Evolutionary conservation across 1,284 basidiomycete genomes (phyloP).

Genomic region (Earliella scabrosa): DNA sequence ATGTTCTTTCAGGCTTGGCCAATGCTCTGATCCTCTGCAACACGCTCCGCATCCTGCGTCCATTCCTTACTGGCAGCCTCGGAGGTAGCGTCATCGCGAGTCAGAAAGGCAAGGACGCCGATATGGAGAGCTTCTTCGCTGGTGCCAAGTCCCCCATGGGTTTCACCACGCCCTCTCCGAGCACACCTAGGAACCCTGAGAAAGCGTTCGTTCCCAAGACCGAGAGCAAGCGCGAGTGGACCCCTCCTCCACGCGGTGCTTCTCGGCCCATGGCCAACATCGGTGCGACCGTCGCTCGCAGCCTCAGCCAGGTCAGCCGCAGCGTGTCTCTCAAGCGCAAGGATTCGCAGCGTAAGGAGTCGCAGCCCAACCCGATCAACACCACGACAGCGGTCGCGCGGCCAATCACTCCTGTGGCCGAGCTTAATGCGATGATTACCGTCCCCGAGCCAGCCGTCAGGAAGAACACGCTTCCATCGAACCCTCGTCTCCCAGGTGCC

Average conservation of each 20-base stretch:
- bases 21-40: slow-evolving; percentile 70
- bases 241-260: slow-evolving; percentile 18
- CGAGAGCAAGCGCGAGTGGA: slow-evolving; percentile 23
- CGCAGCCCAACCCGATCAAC: slow-evolving; percentile 8
- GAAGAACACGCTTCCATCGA: slow-evolving; percentile 21
- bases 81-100: background rate
- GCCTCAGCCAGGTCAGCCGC: slow-evolving; percentile 17
- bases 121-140: slow-evolving; percentile 37
- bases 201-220: slow-evolving; percentile 24
- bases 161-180: slow-evolving; percentile 23
- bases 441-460: slow-evolving; percentile 27
- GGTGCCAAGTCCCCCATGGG: slow-evolving; percentile 31
- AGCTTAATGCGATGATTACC: slow-evolving; percentile 37
- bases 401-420: slow-evolving; percentile 40
- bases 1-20: slow-evolving; percentile 49
- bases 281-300: slow-evolving; percentile 14
- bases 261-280: slow-evolving; percentile 13
- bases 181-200: slow-evolving; percentile 22
- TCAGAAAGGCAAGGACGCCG: slow-evolving; percentile 14
- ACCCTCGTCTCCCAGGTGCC: slow-evolving; percentile 10
- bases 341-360: slow-evolving; percentile 3
- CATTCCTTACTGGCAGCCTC: slow-evolving; percentile 42
- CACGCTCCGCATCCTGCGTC: slow-evolving; percentile 66
- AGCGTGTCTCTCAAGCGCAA: slow-evolving; percentile 23
- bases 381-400: slow-evolving; percentile 33